Evolutionary conservation across 169 alveolate species (phyloP).

Genomic region (Eimeria praecox): DNA sequence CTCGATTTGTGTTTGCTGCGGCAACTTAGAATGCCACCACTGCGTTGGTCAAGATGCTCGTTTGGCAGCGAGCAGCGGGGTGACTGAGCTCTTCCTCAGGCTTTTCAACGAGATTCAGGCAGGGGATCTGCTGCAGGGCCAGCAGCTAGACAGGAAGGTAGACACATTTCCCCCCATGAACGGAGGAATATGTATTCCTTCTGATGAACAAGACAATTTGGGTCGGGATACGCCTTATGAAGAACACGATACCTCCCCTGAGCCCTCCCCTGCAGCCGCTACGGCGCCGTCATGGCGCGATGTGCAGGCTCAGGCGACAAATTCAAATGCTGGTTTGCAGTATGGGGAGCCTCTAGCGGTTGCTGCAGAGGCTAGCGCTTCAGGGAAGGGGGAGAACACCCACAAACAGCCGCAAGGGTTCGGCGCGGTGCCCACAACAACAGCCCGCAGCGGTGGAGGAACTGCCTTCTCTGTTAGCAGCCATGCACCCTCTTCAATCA

Average conservation of each 20-base stretch:
- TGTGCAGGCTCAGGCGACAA: background rate
- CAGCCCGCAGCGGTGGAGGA: background rate
- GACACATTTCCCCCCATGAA: background rate
- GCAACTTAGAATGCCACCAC: background rate
- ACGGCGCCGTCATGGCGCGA: background rate
- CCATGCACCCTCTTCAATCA: background rate
- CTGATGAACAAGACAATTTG: background rate
- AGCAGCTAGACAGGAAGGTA: background rate
- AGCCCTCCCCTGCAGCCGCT: background rate
- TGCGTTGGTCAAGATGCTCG: background rate
- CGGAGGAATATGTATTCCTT: background rate
- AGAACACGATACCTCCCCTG: background rate
- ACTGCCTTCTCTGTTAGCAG: background rate
- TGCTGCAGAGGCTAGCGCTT: background rate
- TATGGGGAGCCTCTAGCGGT: background rate
- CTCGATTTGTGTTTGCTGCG: conserved; percentile 40
- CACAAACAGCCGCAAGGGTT: background rate
- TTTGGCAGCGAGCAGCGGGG: background rate
- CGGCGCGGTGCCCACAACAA: background rate
- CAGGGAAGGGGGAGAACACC: background rate
- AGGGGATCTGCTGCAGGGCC: background rate
- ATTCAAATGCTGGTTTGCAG: background rate
- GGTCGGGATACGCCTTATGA: no score
- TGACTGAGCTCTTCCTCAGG: background rate
- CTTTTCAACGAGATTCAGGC: background rate